phyloP scores from a whole-genome alignment of 2,329 filamentous ascomycete species.

The Fusarium stilboides region DNA sequence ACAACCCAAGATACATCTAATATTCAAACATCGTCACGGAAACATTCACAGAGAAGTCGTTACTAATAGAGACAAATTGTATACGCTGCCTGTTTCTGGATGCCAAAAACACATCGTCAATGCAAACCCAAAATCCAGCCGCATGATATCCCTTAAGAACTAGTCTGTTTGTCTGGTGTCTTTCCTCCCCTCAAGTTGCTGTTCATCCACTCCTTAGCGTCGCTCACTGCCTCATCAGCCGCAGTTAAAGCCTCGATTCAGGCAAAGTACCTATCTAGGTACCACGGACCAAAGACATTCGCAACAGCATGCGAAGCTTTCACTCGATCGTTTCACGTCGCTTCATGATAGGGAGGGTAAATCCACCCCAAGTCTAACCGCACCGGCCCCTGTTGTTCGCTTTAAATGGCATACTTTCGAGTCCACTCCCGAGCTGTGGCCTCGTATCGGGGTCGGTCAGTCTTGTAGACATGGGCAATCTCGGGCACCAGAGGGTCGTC shows the following conservation, averaged over 20 bases:
- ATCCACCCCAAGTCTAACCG: conserved; percentile 50
- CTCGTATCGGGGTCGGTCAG: conserved; percentile 95
- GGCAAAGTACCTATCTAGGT: conserved; percentile 36
- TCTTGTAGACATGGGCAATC: conserved; percentile 99
- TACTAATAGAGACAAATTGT: conserved; percentile 48
- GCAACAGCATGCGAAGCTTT: conserved; percentile 48
- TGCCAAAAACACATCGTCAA: conserved; percentile 53
- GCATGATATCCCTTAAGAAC: conserved; percentile 57
- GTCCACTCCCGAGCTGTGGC: conserved; percentile 98
- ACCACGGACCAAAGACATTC: conserved; percentile 42
- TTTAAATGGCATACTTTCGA: conserved; percentile 95
- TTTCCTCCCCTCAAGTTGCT: conserved; percentile 49
- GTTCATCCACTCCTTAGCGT: conserved; percentile 45
- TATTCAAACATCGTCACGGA: background rate
- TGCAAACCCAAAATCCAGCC: conserved; percentile 59
- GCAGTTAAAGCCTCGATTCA: conserved; percentile 43
- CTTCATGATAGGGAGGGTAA: conserved; percentile 48
- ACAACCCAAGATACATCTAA: background rate
- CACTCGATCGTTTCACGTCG: conserved; percentile 48
- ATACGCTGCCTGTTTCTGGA: conserved; percentile 53
- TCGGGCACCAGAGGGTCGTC: conserved; percentile 98
- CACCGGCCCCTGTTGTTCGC: conserved; percentile 33
- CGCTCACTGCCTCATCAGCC: conserved; percentile 46
- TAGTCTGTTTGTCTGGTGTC: conserved; percentile 57
- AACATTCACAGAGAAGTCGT: conserved; percentile 4